These are phyloP conservation scores for Plenodomus lindquistii DNA, from an alignment of 2,329 filamentous ascomycete species.

Conservation along the genomic window DNA sequence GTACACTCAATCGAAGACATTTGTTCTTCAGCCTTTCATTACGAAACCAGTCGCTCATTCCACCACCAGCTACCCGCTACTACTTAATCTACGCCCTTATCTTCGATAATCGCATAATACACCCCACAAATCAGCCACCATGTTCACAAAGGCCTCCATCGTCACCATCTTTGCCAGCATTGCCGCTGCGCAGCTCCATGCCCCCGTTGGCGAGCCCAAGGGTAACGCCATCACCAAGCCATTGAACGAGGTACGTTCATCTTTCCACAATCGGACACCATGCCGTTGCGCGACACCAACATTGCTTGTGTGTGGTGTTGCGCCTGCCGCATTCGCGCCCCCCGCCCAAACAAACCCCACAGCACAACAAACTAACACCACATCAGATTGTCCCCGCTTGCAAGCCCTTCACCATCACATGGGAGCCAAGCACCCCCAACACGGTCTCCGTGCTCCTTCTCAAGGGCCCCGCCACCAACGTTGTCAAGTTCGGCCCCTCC, in stretches of 20 bases:
- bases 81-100: slow-evolving; percentile 19
- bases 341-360: slow-evolving; percentile 1
- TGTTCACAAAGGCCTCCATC: slow-evolving; percentile 46
- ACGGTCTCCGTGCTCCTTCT: slow-evolving; percentile 63
- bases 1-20: slow-evolving; percentile 20
- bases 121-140: slow-evolving; percentile 22
- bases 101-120: slow-evolving; percentile 36
- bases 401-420: slow-evolving; percentile 61
- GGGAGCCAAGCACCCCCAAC: slow-evolving; percentile 55
- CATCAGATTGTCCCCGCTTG: slow-evolving; percentile 57
- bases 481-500: slow-evolving; percentile 55
- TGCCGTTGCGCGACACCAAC: not conserved
- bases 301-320: not conserved
- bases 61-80: slow-evolving; percentile 10
- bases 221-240: slow-evolving; percentile 62
- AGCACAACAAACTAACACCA: slow-evolving; percentile 5
- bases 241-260: slow-evolving; percentile 49
- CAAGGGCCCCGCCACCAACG: slow-evolving; percentile 61
- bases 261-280: not conserved
- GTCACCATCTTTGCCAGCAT: slow-evolving; percentile 58
- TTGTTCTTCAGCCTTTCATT: slow-evolving; percentile 36
- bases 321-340: not conserved
- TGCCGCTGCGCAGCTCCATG: slow-evolving; percentile 44
- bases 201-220: slow-evolving; percentile 34
- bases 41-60: slow-evolving; percentile 26